Evolutionary conservation across 192 early-diverging fungal genomes (phyloP).

Genomic region (Coemansia sp.): DNA sequence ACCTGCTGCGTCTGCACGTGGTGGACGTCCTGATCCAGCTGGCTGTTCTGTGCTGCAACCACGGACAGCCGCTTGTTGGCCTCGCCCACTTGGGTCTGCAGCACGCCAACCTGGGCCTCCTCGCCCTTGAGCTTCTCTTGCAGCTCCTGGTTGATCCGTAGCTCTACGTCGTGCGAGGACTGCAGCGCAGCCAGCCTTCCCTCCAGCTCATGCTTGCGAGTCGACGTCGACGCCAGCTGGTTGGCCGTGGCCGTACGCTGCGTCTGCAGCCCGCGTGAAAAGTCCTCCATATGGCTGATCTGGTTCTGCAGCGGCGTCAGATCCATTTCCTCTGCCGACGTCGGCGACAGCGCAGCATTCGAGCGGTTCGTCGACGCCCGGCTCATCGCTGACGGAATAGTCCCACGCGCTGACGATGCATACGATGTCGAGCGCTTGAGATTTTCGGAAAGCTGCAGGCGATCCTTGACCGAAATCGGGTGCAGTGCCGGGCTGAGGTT

Average conservation of each 20-base stretch:
- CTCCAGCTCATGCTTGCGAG: constrained; percentile 52
- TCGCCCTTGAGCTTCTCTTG: constrained; percentile 42
- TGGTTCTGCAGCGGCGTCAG: constrained; percentile 33
- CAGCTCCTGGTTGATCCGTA: constrained; percentile 49
- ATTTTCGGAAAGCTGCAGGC: constrained; percentile 15
- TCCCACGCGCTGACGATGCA: constrained; percentile 9
- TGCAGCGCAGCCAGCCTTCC: constrained; percentile 38
- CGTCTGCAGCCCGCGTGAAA: constrained; percentile 42
- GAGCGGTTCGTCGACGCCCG: constrained; percentile 26
- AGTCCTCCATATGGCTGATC: constrained; percentile 39
- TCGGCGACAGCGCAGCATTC: constrained; percentile 23
- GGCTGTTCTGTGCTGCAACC: constrained; percentile 34
- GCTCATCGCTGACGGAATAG: constrained; percentile 16
- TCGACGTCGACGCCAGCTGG: constrained; percentile 26
- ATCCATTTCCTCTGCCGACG: constrained; percentile 27
- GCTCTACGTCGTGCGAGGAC: constrained; percentile 50
- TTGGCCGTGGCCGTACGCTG: constrained; percentile 33
- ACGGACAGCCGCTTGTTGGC: constrained; percentile 33
- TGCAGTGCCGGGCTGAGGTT: constrained; percentile 33
- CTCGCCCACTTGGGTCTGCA: constrained; percentile 37
- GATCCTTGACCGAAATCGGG: constrained; percentile 21
- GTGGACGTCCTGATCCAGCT: constrained; percentile 45
- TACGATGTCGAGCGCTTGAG: constrained; percentile 40
- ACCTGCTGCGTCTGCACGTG: constrained; percentile 45
- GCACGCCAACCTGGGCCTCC: constrained; percentile 18